Evolutionary conservation across 208 protist genomes (phyloP), one percentile per base, ranked within the genome.

Genomic region (Cochliopodium minus): DNA sequence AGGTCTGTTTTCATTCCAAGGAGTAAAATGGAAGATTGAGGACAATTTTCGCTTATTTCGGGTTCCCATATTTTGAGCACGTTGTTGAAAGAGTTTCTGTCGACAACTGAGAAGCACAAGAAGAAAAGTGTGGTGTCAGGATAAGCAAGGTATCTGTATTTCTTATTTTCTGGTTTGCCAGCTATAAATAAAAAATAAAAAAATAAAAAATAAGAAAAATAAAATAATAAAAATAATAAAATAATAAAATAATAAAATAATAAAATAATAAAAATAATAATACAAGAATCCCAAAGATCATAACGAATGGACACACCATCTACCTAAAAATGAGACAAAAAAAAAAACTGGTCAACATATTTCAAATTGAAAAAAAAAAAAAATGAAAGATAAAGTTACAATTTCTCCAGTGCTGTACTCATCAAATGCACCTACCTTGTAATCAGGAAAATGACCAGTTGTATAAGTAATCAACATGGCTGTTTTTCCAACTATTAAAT

Each of bases 361-460:
- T n/a, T n/a, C n/a, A n/a, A n/a, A n/a, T n/a, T n/a, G n/a, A n/a
- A n/a, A n/a, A n/a, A n/a, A n/a, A n/a, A n/a, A n/a, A n/a, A n/a
- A n/a, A n/a, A n/a, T n/a, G n/a, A n/a, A n/a, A n/a, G n/a, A n/a
- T n/a, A n/a, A n/a, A n/a, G n/a, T n/a, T n/a, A n/a, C n/a, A n/a
- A n/a, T n/a, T n/a, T n/a, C n/a, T n/a, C 75, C 79, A 20, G 32
- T 59, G 61, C 82, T 86, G 56, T 85, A 86, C 39, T 85, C 79
- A 57, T 26, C 7, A 7, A 57, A 30, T 17, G 35, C 11, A 30
- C 2, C 2, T n/a, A 50, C 13, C 25, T 51, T 36, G 15, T 40
- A 20, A 13, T 9, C 23, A n/a, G 56, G 56, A 32, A 60, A 60
- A 0, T 9, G 15, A 35, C 47, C 46, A 30, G 38, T 50, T 20